Conservation (phyloP, 2,329 filamentous ascomycete species). For the Ophiostoma novo-ulmi region DNA sequence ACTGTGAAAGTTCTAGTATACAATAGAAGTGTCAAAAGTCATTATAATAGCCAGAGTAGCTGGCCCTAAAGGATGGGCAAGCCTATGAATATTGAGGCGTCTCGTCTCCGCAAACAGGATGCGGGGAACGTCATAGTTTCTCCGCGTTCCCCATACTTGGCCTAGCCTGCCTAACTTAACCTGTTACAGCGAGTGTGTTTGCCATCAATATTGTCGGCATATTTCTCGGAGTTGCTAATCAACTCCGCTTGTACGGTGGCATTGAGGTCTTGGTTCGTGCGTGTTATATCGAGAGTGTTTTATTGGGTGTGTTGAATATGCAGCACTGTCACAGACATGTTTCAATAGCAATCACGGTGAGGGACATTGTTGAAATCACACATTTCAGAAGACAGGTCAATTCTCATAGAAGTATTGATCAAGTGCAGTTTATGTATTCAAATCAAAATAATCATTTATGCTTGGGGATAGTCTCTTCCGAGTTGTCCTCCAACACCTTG, state of each 20-base stretch:
- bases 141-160: neutral
- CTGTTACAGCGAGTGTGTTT: neutral
- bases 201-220: neutral
- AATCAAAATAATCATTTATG: neutral
- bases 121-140: neutral
- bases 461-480: neutral
- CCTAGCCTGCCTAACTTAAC: neutral
- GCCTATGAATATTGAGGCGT: neutral
- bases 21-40: neutral
- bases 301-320: neutral
- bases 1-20: neutral
- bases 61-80: neutral
- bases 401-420: neutral
- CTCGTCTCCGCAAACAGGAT: slow-evolving; percentile 1
- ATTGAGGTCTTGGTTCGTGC: neutral
- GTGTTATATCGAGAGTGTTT: neutral
- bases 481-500: slow-evolving; percentile 2
- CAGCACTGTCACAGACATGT: neutral
- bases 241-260: neutral
- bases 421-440: neutral
- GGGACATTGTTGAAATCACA: no score
- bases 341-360: neutral
- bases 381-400: neutral
- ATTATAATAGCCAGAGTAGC: neutral
- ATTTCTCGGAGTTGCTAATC: neutral